These are phyloP conservation scores for Fusarium sp. DNA, from an alignment of 2,329 filamentous ascomycete species.

Conservation along the genomic window DNA sequence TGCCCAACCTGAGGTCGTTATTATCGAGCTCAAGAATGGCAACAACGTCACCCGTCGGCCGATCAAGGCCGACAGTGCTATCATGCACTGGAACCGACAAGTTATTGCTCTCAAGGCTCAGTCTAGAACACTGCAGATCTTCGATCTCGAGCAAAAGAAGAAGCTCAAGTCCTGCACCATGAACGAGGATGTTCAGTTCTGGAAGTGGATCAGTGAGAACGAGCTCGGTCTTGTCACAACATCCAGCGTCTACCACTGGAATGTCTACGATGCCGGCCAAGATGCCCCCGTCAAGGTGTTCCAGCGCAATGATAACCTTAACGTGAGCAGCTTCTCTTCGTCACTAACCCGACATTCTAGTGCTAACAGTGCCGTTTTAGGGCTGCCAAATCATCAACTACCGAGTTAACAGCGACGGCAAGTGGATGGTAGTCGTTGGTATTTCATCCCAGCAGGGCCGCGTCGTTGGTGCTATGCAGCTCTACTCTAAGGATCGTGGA, in stretches of 20 bases:
- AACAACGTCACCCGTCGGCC: slow-evolving; percentile 95
- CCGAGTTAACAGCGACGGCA: slow-evolving; percentile 92
- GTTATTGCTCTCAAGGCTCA: slow-evolving; percentile 98
- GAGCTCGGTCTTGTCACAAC: slow-evolving; percentile 92
- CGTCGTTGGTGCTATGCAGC: slow-evolving; percentile 95
- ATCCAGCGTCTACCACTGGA: slow-evolving; percentile 94
- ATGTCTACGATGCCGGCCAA: slow-evolving; percentile 89
- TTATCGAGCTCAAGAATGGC: slow-evolving; percentile 96
- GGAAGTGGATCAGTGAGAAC: slow-evolving; percentile 97
- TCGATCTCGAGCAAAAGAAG: slow-evolving; percentile 91
- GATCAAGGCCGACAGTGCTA: slow-evolving; percentile 99
- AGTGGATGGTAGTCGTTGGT: slow-evolving; percentile 98
- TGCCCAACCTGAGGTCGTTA: slow-evolving; percentile 92
- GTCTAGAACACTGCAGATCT: slow-evolving; percentile 94
- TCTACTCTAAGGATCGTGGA: slow-evolving; percentile 94
- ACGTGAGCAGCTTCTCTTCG: slow-evolving; percentile 65
- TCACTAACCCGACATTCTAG: background rate
- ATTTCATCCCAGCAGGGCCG: slow-evolving; percentile 94
- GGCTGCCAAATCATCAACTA: slow-evolving; percentile 99
- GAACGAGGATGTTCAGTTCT: slow-evolving; percentile 98
- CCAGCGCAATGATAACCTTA: slow-evolving; percentile 91
- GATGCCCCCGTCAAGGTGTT: slow-evolving; percentile 89
- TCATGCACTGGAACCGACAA: slow-evolving; percentile 98
- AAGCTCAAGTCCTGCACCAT: slow-evolving; percentile 98
- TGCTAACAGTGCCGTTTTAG: slow-evolving; percentile 59